Evolutionary conservation across 2,329 filamentous ascomycete species (phyloP).

Genomic region (Venturiaceae sp.): DNA sequence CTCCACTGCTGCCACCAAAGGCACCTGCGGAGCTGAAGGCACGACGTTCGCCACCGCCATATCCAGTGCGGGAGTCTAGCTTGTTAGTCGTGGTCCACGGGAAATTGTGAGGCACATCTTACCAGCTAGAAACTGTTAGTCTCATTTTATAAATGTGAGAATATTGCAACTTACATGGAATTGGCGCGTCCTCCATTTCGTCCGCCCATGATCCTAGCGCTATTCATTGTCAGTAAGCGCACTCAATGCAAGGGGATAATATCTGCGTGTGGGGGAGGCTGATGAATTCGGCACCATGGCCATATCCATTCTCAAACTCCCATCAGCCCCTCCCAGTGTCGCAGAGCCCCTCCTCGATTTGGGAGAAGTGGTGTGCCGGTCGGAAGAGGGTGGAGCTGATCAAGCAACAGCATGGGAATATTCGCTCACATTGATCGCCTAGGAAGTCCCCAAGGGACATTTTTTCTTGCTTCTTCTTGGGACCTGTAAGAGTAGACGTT

Average conservation of each 20-base stretch:
- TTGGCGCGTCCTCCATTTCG: conserved; percentile 83
- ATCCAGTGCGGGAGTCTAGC: conserved; percentile 33
- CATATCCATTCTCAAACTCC: conserved; percentile 11
- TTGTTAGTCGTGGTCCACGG: conserved; percentile 8
- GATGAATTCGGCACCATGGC: neutral
- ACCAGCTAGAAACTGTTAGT: conserved; percentile 2
- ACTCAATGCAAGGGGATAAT: conserved; percentile 16
- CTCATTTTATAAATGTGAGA: neutral
- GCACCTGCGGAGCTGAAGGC: conserved; percentile 32
- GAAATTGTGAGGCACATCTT: neutral
- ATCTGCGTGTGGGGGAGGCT: neutral
- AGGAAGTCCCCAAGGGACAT: conserved; percentile 97
- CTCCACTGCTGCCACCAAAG: conserved; percentile 18
- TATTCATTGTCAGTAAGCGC: conserved; percentile 21
- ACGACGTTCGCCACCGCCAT: conserved; percentile 39
- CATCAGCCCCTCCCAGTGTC: neutral
- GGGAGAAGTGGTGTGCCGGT: neutral
- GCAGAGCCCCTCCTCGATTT: neutral
- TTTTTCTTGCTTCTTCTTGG: conserved; percentile 87
- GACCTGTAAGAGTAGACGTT: conserved; percentile 47
- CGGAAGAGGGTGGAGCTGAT: neutral
- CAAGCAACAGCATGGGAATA: neutral
- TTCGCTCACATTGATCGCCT: conserved; percentile 70
- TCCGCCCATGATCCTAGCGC: conserved; percentile 92
- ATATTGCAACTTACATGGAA: conserved; percentile 54